phyloP scores from a whole-genome alignment of 345 rosid genomes.

The Pseudoturritis turrita region DNA sequence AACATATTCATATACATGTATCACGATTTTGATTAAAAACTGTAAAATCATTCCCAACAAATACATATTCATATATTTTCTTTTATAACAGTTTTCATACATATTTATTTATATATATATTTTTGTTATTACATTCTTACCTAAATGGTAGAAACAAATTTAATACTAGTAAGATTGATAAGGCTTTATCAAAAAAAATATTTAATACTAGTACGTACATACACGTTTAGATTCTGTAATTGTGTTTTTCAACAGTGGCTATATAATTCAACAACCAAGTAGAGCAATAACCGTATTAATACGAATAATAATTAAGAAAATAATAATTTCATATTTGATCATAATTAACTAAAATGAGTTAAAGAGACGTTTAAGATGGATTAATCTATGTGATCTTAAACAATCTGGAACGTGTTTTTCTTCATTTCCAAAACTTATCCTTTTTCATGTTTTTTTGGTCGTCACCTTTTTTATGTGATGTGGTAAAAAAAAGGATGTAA shows the following conservation, averaged over 20 bases:
- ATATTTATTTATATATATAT: too few species aligned
- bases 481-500: background rate
- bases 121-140: too few species aligned
- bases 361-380: background rate
- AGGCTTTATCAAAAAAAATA: too few species aligned
- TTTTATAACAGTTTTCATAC: too few species aligned
- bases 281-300: background rate
- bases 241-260: background rate
- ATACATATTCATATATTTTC: too few species aligned
- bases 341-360: background rate
- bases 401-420: background rate
- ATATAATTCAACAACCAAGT: conserved; percentile 9
- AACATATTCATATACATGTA: too few species aligned
- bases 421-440: background rate
- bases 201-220: too few species aligned
- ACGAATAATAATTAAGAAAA: background rate
- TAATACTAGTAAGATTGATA: too few species aligned
- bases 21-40: too few species aligned
- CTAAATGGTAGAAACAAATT: too few species aligned
- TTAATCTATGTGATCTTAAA: background rate
- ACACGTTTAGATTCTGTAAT: background rate
- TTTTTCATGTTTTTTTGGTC: background rate
- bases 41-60: too few species aligned
- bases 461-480: too few species aligned
- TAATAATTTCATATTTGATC: background rate